Evolutionary conservation across 2,329 filamentous ascomycete species (phyloP), one percentile per base, ranked within the genome.

Genomic region (Pseudogymnoascus sp.): DNA sequence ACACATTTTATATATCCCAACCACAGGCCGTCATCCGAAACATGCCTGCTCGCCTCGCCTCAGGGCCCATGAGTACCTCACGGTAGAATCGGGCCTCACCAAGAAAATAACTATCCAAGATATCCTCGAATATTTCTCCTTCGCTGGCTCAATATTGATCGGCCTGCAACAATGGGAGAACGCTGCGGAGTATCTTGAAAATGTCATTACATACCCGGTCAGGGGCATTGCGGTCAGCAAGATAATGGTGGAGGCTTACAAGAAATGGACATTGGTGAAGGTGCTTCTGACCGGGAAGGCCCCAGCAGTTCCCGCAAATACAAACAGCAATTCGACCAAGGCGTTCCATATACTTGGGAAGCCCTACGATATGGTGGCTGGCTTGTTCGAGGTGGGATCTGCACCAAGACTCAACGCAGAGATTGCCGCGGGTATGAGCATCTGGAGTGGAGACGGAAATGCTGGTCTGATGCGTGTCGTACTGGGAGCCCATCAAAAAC

Each of bases 231-330:
- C 83, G 36, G 78, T 84, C 11, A 93, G 87, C 72, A 87, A 85
- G 71, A 80, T 95, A 58, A 94, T 94, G 88, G 79, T 89, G 3
- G 91, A 96, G 66, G 90, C 90, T 5, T 93, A 96, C 78, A 95
- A 93, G 75, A 95, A 93, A 74, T 97, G 91, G 89, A 71, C 95
- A 7, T 76, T 99, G 14, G 81, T 91, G 8, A 84, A 85, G 60
- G 79, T 97, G 60, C 76, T 99, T 15, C 78, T 83, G 6, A 77
- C 85, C 60, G 92, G 91, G 66, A 82, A 78, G 68, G 77, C 78
- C 4, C 75, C 77, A 1, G 66, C 73, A 0, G 70, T 84, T 8
- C 88, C 89, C 0, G 76, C 79, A 38, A 81, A 82, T 53, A 81
- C 82, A 6, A 78, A 80, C 58, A 63, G 72, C 1, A 72, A 75